phyloP scores from a whole-genome alignment of 1,284 basidiomycete species.

The Moesziomyces antarcticus region DNA sequence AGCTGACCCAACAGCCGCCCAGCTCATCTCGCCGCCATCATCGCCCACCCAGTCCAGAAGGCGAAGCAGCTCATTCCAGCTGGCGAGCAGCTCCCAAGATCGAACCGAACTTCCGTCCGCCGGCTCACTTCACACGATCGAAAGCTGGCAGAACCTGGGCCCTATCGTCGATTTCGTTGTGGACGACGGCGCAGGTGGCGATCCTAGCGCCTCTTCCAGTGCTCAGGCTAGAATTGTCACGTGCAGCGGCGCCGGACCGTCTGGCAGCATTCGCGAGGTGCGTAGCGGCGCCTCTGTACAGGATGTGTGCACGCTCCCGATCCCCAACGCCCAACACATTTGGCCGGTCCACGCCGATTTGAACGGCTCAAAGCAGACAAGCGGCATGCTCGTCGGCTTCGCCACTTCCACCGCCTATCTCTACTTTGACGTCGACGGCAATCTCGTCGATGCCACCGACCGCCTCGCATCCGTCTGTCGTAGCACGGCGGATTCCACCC shows the following conservation, averaged over 20 bases:
- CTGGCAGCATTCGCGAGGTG: conserved; percentile 83
- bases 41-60: conserved; percentile 34
- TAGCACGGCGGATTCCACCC: conserved; percentile 9
- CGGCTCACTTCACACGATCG: conserved; percentile 17
- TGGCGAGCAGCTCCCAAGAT: not conserved
- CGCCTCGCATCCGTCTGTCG: conserved; percentile 11
- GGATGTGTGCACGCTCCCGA: conserved; percentile 69
- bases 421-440: conserved; percentile 23
- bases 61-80: conserved; percentile 16
- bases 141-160: conserved; percentile 72
- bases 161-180: conserved; percentile 88
- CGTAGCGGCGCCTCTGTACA: conserved; percentile 86
- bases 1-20: conserved; percentile 2
- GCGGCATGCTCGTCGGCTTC: conserved; percentile 25
- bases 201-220: conserved; percentile 22
- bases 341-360: conserved; percentile 31
- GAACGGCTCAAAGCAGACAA: conserved; percentile 11
- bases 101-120: conserved; percentile 13
- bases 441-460: conserved; percentile 34
- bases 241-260: conserved; percentile 84
- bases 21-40: conserved; percentile 42
- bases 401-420: conserved; percentile 34
- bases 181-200: conserved; percentile 76
- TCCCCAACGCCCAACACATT: conserved; percentile 26
- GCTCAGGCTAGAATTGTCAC: conserved; percentile 82